Evolutionary conservation across 2,329 filamentous ascomycete genomes (phyloP).

Genomic region (Nothopassalora personata): DNA sequence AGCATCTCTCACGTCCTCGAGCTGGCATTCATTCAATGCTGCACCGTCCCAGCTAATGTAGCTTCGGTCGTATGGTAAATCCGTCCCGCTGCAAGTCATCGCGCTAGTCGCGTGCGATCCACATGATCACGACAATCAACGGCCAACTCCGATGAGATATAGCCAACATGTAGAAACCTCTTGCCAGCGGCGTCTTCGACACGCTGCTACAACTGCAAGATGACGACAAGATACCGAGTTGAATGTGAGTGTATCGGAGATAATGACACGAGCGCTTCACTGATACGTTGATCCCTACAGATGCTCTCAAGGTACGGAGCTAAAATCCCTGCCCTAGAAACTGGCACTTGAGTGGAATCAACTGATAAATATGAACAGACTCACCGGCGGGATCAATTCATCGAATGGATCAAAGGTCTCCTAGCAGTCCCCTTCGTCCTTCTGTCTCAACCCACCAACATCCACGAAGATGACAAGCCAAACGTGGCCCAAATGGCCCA

Average conservation of each 20-base stretch:
- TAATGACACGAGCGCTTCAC: neutral
- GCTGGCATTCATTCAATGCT: neutral
- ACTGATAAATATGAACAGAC: conserved; percentile 49
- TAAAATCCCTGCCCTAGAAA: neutral
- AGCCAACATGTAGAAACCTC: neutral
- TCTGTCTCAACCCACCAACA: conserved; percentile 86
- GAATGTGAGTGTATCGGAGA: conserved; percentile 28
- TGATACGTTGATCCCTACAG: conserved; percentile 35
- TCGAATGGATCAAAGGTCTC: conserved; percentile 76
- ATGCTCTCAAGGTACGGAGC: conserved; percentile 58
- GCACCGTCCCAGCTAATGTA: neutral
- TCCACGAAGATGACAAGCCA: conserved; percentile 65
- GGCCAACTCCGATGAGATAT: neutral
- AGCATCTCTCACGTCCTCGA: neutral
- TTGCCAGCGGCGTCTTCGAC: neutral
- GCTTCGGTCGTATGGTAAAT: neutral
- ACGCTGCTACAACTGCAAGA: conserved; percentile 9
- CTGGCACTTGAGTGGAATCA: neutral
- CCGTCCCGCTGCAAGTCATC: neutral
- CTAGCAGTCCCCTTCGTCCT: conserved; percentile 94
- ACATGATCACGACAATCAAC: neutral
- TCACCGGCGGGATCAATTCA: conserved; percentile 81
- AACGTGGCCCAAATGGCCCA: conserved; percentile 62
- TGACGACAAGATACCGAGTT: conserved; percentile 38
- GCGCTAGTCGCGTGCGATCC: neutral